Percentiles rank a stretch among this genome's conserved stretches.
These are phyloP conservation scores for Capniomyces stellatus DNA, from an alignment of 371 early-diverging fungal species.

Conservation along the genomic window DNA sequence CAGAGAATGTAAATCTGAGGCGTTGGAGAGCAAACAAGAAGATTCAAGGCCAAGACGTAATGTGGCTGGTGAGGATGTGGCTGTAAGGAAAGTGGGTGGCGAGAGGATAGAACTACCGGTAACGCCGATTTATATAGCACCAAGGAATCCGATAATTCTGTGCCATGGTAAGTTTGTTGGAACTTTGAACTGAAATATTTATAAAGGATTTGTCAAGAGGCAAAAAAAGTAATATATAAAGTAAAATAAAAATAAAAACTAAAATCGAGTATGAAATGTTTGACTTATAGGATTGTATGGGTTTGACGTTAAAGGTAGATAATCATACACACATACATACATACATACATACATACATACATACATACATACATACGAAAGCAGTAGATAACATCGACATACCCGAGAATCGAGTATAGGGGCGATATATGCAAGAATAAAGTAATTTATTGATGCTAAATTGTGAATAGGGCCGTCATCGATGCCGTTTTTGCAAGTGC, in stretches of 20 bases:
- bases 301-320: constrained; percentile 64
- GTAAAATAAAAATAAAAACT: too few species aligned
- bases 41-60: background rate
- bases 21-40: background rate
- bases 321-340: too few species aligned
- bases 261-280: too few species aligned
- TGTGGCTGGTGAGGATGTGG: background rate
- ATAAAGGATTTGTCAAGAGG: too few species aligned
- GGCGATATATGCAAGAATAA: too few species aligned
- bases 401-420: too few species aligned
- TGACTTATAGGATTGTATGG: constrained; percentile 82
- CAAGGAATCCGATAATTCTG: constrained; percentile 62
- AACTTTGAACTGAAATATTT: too few species aligned
- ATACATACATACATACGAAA: too few species aligned
- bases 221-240: too few species aligned
- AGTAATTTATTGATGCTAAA: background rate
- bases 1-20: background rate
- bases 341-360: too few species aligned
- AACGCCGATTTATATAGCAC: constrained; percentile 43
- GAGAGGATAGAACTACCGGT: constrained; percentile 23
- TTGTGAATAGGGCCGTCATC: constrained; percentile 51
- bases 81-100: background rate
- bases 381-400: too few species aligned
- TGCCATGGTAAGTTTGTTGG: too few species aligned
- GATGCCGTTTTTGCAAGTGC: constrained; percentile 59